Conservation (phyloP, 2,329 filamentous ascomycete genomes). For the Dothiorella sarmentorum region DNA sequence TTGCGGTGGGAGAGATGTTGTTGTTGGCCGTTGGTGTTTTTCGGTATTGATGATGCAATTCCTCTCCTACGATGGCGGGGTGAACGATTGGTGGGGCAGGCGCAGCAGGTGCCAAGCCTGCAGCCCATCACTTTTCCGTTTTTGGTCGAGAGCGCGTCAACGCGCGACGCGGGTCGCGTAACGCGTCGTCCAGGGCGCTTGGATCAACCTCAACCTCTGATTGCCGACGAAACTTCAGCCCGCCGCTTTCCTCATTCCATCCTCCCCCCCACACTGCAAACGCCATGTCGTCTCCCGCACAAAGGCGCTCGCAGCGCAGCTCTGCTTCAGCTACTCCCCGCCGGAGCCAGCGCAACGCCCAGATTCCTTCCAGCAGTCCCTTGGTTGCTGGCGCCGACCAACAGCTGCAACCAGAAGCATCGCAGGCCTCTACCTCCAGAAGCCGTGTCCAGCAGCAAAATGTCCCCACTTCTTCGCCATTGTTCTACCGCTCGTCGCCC, state of each 20-base stretch:
- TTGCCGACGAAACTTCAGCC: constrained; percentile 16
- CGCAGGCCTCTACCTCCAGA: constrained; percentile 39
- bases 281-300: constrained; percentile 61
- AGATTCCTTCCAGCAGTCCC: constrained; percentile 53
- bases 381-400: constrained; percentile 38
- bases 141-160: constrained; percentile 1
- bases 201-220: neutral
- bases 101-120: neutral
- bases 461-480: constrained; percentile 69
- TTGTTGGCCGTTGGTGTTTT: neutral
- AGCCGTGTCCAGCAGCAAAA: constrained; percentile 44
- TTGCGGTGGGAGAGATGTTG: neutral
- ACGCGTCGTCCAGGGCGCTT: constrained; percentile 8
- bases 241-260: neutral
- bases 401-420: constrained; percentile 43
- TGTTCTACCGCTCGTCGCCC: constrained; percentile 70
- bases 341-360: constrained; percentile 53
- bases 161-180: constrained; percentile 28
- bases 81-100: constrained; percentile 14
- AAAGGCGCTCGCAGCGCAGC: constrained; percentile 53
- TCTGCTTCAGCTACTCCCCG: constrained; percentile 55
- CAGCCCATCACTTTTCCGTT: neutral
- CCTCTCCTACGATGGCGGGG: neutral
- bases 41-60: constrained; percentile 9
- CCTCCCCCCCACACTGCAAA: neutral